Base-by-base conservation (phyloP, 148 eudicot genomes). In the Hydrangea macrophylla region DNA sequence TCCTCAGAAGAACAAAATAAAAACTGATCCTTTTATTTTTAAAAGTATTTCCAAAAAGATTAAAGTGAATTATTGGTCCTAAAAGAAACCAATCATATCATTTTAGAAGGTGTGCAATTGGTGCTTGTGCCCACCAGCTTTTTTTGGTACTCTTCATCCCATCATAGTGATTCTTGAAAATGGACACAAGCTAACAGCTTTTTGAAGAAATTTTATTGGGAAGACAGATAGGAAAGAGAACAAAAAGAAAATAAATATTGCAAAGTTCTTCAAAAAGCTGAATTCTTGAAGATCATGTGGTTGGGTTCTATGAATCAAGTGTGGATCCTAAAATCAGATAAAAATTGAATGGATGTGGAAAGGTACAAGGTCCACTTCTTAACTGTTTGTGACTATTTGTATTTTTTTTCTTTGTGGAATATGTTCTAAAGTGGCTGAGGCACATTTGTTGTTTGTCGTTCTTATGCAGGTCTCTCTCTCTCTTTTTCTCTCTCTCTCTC, bases 201-300 rank as follows among this genome's bases (percentile, higher is more conserved):
- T 55, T 55, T 55, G 58, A 26, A 55, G 58, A 55, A 25, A 24
- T 55, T 23, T 51, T 24, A 26, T 10, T 25, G 58, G 26, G 58
- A 55, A 11, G 57, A 55, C 30, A 55, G 58, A 55, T 25, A 55
- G 58, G 58, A 42, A 31, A 55, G 58, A 55, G 58, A 55, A 25
- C 30, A 55, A 24, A 55, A 55, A 55, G 30, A 55, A 10, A 55
- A n/a, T n/a, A n/a, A n/a, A n/a, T n/a, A n/a, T 24, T 10, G 3
- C n/a, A 48, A n/a, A 4, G 6, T 48, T 48, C 54, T 48, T 11
- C 18, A 18, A 48, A 42, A 48, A 5, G 30, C 10, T 6, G 10
- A 26, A 26, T 26, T 15, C 58, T 25, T 55, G 15, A 24, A 24
- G 9, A 23, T 24, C 30, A 9, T 25, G 24, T 10, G 27, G 58